Evolutionary conservation across 306 rosid genomes (phyloP), one percentile per base, ranked within the genome.

Genomic region (Myrica gale): DNA sequence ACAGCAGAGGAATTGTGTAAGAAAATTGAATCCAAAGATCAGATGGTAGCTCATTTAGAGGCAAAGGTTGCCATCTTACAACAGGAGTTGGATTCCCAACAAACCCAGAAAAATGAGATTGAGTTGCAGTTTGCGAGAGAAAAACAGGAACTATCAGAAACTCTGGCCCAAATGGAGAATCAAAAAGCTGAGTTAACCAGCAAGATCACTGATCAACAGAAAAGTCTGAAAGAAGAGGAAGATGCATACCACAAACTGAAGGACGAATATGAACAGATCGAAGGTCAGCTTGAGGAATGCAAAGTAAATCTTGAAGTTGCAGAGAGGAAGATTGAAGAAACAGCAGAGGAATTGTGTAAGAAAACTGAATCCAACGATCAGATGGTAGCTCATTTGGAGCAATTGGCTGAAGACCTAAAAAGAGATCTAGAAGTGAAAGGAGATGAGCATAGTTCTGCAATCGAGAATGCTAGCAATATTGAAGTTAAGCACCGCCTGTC

Each of bases 401-500:
- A 82, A 43, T 61, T 71, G 69, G 83, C 65, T 43, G 99, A 92
- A 79, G 90, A 88, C 71, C 84, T 95, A 60, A 88, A 71, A 86
- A 88, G 96, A 76, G 97, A 95, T 41, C 65, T 90, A 11, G 99
- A 95, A 72, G 91, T 74, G 44, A 92, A 95, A 68, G 85, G 79
- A 74, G 91, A 95, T 52, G 97, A 90, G 78, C 82, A 81, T 56
- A 32, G 82, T 68, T 81, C 81, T 71, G 76, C 76, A 84, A 81
- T 87, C 4, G 96, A 95, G 10, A 88, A 84, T 17, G 86, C 85
- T 68, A 85, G 91, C 61, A 90, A 69, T 23, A 84, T 88, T 15
- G 97, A 96, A 82, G 97, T 92, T 55, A 88, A 87, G 90, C 98
- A 90, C 85, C 99, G 99, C 21, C 84, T 96, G 75, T 92, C 99